Percentiles rank a stretch among this genome's conserved stretches.
phyloP scores from a whole-genome alignment of 106 monocot genomes.

The Iris macrosiphon region DNA sequence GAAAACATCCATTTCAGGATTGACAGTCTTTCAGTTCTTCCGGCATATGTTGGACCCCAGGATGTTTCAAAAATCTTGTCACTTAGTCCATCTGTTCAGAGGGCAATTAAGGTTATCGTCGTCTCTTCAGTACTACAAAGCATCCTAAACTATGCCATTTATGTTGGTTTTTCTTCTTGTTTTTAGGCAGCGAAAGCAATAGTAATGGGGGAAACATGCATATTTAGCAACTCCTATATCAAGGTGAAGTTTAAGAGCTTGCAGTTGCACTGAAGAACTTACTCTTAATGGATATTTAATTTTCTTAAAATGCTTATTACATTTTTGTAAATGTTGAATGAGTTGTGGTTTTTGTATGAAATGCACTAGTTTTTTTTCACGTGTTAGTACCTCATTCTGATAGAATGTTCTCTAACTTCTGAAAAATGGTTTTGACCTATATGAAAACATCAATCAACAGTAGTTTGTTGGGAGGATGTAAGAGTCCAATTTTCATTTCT shows the following conservation, averaged over 20 bases:
- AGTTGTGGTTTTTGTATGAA: too few species aligned
- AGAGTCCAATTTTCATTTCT: too few species aligned
- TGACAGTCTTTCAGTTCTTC: slow-evolving; percentile 75
- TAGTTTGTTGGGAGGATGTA: too few species aligned
- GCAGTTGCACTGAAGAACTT: too few species aligned
- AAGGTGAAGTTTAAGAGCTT: slow-evolving; percentile 31
- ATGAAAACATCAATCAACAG: too few species aligned
- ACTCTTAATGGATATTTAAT: too few species aligned
- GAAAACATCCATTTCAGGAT: slow-evolving; percentile 39
- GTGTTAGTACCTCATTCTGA: too few species aligned
- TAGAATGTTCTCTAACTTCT: too few species aligned
- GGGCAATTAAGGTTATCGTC: slow-evolving; percentile 51
- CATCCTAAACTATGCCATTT: background rate
- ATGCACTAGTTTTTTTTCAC: too few species aligned
- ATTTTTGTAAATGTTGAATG: too few species aligned
- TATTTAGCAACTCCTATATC: slow-evolving; percentile 52
- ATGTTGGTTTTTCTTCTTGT: slow-evolving; percentile 1
- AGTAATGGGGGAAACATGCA: slow-evolving; percentile 49
- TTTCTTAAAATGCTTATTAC: too few species aligned
- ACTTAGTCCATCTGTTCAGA: slow-evolving; percentile 69
- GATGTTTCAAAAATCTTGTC: slow-evolving; percentile 78
- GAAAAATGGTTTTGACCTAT: too few species aligned
- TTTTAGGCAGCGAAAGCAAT: slow-evolving; percentile 60
- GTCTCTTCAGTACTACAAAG: background rate
- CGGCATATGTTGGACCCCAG: slow-evolving; percentile 47